Percentiles rank a stretch among this genome's conserved stretches.
These are phyloP conservation scores for Aspergillus luchuensis DNA, from an alignment of 2,329 filamentous ascomycete species.

Conservation along the genomic window DNA sequence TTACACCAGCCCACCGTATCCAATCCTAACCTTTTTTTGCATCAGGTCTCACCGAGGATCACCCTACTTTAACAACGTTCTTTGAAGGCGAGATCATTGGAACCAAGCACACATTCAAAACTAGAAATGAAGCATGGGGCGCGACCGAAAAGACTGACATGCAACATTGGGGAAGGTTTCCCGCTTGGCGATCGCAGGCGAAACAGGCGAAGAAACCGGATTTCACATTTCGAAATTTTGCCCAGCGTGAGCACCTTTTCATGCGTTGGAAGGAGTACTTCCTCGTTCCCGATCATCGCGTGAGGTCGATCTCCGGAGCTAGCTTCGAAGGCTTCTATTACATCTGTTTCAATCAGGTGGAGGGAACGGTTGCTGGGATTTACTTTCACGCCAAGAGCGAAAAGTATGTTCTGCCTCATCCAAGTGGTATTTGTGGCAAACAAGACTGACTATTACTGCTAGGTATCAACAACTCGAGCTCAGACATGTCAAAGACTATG, in stretches of 20 bases:
- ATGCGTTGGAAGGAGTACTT: slow-evolving; percentile 99
- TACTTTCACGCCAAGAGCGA: slow-evolving; percentile 99
- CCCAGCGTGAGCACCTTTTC: slow-evolving; percentile 84
- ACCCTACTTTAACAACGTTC: slow-evolving; percentile 96
- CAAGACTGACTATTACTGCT: slow-evolving; percentile 27
- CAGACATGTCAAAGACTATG: slow-evolving; percentile 80
- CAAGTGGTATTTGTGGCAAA: neutral
- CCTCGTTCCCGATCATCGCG: slow-evolving; percentile 89
- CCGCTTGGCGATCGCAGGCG: slow-evolving; percentile 76
- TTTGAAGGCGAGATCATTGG: slow-evolving; percentile 99
- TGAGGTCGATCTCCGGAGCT: slow-evolving; percentile 86
- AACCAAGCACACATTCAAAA: slow-evolving; percentile 90
- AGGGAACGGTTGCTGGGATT: slow-evolving; percentile 84
- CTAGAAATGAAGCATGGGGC: slow-evolving; percentile 86
- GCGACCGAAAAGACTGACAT: slow-evolving; percentile 88
- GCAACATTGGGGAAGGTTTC: slow-evolving; percentile 90
- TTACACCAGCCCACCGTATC: neutral
- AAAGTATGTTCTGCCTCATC: slow-evolving; percentile 66
- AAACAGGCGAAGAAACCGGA: slow-evolving; percentile 62
- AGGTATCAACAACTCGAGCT: slow-evolving; percentile 93
- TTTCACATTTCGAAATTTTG: slow-evolving; percentile 67
- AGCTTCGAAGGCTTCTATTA: slow-evolving; percentile 99
- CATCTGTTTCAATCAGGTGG: slow-evolving; percentile 94
- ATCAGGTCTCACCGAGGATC: slow-evolving; percentile 86
- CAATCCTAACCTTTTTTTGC: neutral